Conservation (phyloP, 345 rosid species). For the Reutealis trisperma region DNA sequence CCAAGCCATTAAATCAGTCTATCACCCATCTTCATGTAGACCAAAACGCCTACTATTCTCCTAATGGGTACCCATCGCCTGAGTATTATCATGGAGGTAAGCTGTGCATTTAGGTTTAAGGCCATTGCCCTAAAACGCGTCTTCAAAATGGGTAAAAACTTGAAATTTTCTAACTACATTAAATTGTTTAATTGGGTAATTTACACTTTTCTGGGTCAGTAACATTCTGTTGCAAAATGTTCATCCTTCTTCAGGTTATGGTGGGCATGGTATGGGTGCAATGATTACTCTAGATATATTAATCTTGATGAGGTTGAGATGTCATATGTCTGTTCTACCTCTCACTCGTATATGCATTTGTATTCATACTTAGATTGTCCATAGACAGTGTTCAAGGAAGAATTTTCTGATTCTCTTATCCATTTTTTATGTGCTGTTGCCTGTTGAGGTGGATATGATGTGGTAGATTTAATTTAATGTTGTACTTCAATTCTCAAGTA, state of each 20-base stretch:
- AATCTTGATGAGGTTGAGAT: slow-evolving; percentile 10
- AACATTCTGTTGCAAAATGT: neutral
- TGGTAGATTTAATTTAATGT: neutral
- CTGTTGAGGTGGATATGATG: neutral
- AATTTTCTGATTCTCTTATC: neutral
- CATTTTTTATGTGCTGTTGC: neutral
- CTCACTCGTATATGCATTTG: neutral
- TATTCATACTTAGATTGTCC: neutral
- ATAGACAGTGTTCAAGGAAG: neutral
- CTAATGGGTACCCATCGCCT: neutral
- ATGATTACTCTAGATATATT: slow-evolving; percentile 4
- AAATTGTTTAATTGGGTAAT: neutral
- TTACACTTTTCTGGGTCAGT: neutral
- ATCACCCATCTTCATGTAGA: neutral
- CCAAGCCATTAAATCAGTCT: slow-evolving; percentile 13
- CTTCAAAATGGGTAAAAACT: neutral
- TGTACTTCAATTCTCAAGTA: neutral
- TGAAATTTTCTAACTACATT: neutral
- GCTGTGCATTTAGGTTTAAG: neutral
- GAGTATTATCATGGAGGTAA: slow-evolving; percentile 7
- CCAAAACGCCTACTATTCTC: neutral
- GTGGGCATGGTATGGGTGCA: neutral
- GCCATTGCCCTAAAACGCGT: neutral
- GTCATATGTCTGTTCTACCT: slow-evolving; percentile 12
- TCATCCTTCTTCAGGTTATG: slow-evolving; percentile 12